Conservation (phyloP, 805 yeast species). For the Candida patagonica region DNA sequence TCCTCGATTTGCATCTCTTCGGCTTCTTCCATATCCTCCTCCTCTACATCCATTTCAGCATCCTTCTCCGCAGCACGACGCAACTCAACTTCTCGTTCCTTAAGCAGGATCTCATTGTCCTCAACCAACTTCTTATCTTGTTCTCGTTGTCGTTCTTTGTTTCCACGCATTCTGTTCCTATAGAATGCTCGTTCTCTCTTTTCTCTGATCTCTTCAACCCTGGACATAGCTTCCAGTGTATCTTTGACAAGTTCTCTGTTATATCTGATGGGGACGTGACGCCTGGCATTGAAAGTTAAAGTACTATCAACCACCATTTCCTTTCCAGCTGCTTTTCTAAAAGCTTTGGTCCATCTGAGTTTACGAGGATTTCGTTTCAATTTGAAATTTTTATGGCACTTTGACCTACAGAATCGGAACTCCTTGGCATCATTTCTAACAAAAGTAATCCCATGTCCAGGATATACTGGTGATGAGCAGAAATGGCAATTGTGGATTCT, state of each 20-base stretch:
- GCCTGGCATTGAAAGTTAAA: slow-evolving; percentile 90
- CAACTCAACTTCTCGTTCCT: slow-evolving; percentile 88
- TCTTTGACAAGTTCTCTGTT: slow-evolving; percentile 93
- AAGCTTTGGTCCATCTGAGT: slow-evolving; percentile 97
- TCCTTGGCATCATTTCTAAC: slow-evolving; percentile 98
- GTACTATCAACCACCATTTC: slow-evolving; percentile 97
- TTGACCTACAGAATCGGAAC: slow-evolving; percentile 94
- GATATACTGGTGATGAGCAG: slow-evolving; percentile 91
- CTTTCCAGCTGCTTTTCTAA: slow-evolving; percentile 98
- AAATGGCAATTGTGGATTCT: slow-evolving; percentile 68
- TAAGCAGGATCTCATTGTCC: slow-evolving; percentile 78
- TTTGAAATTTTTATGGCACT: slow-evolving; percentile 95
- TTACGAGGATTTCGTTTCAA: slow-evolving; percentile 98
- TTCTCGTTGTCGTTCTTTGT: slow-evolving; percentile 76
- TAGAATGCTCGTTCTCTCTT: slow-evolving; percentile 97
- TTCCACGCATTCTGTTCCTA: slow-evolving; percentile 98
- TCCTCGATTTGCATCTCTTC: slow-evolving; percentile 26
- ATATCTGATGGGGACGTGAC: slow-evolving; percentile 96
- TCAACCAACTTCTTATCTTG: slow-evolving; percentile 85
- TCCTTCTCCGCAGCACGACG: slow-evolving; percentile 54
- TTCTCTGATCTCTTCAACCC: slow-evolving; percentile 92
- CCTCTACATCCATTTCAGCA: slow-evolving; percentile 38
- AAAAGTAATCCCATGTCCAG: slow-evolving; percentile 89
- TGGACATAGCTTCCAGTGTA: slow-evolving; percentile 88
- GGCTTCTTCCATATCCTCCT: slow-evolving; percentile 34